Conservation (phyloP, 2,329 filamentous ascomycete species). For the Penicillium hesseltinei region DNA sequence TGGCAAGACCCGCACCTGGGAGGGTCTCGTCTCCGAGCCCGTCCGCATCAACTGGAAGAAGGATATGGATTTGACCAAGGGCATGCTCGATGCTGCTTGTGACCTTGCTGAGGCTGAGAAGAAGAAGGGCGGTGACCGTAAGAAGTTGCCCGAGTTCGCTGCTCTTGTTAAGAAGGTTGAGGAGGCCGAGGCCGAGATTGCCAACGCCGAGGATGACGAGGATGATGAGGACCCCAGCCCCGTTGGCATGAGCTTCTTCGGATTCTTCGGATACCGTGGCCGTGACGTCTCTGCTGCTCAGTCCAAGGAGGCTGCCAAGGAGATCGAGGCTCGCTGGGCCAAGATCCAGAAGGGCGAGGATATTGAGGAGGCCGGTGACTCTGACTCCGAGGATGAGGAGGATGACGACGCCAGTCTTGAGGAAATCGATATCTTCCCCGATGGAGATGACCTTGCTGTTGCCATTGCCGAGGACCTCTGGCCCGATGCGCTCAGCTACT, state of each 20-base stretch:
- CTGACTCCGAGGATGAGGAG: conserved; percentile 50
- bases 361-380: conserved; percentile 43
- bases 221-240: conserved; percentile 48
- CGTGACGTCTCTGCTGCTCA: conserved; percentile 70
- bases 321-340: conserved; percentile 59
- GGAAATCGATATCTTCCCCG: conserved; percentile 81
- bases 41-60: conserved; percentile 86
- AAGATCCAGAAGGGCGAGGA: conserved; percentile 52
- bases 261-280: conserved; percentile 79
- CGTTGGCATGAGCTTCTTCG: conserved; percentile 76
- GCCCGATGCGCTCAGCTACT: conserved; percentile 85
- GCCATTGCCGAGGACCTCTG: conserved; percentile 83
- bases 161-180: conserved; percentile 53
- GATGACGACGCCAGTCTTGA: conserved; percentile 63
- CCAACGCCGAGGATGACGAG: conserved; percentile 34
- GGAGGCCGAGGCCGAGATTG: conserved; percentile 18
- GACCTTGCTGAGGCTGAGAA: conserved; percentile 66
- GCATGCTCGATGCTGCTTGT: conserved; percentile 71
- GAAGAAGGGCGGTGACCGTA: conserved; percentile 49
- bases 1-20: conserved; percentile 58
- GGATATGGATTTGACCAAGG: conserved; percentile 78
- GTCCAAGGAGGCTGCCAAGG: conserved; percentile 60
- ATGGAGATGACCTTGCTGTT: conserved; percentile 78
- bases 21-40: conserved; percentile 81
- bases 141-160: conserved; percentile 53